phyloP scores from a whole-genome alignment of 2,329 filamentous ascomycete species.

The Diaporthe capsici region DNA sequence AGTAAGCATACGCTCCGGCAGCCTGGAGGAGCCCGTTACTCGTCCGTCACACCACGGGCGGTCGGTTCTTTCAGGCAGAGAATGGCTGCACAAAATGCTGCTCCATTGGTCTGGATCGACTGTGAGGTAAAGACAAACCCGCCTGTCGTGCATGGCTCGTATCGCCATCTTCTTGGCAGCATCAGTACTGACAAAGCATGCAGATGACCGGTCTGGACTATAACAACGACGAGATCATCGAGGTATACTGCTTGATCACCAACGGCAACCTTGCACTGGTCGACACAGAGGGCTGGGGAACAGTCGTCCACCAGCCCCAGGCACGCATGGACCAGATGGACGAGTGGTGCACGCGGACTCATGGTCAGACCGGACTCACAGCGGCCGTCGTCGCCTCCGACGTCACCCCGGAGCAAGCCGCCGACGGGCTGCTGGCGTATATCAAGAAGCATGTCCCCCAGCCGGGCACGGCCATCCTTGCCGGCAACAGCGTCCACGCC shows the following conservation, averaged over 20 bases:
- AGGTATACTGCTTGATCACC: constrained; percentile 93
- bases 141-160: background rate
- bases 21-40: background rate
- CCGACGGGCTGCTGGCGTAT: constrained; percentile 81
- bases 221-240: constrained; percentile 86
- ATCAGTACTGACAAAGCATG: constrained; percentile 32
- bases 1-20: constrained; percentile 1
- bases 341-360: constrained; percentile 88
- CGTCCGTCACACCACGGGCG: background rate
- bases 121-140: constrained; percentile 60
- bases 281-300: constrained; percentile 84
- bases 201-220: constrained; percentile 94
- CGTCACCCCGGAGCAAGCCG: constrained; percentile 79
- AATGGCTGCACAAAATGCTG: constrained; percentile 50
- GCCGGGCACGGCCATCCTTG: constrained; percentile 78
- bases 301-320: constrained; percentile 80
- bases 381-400: constrained; percentile 80
- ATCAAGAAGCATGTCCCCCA: constrained; percentile 80
- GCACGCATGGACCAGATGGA: constrained; percentile 83
- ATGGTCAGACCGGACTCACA: constrained; percentile 86
- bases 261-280: constrained; percentile 82
- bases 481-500: constrained; percentile 93
- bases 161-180: constrained; percentile 8
- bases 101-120: constrained; percentile 90
- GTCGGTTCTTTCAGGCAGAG: background rate